Percentiles rank a stretch among this genome's conserved stretches.
Conservation (phyloP, 176 grass and related monocot genomes). For the Bonia amplexicaulis region DNA sequence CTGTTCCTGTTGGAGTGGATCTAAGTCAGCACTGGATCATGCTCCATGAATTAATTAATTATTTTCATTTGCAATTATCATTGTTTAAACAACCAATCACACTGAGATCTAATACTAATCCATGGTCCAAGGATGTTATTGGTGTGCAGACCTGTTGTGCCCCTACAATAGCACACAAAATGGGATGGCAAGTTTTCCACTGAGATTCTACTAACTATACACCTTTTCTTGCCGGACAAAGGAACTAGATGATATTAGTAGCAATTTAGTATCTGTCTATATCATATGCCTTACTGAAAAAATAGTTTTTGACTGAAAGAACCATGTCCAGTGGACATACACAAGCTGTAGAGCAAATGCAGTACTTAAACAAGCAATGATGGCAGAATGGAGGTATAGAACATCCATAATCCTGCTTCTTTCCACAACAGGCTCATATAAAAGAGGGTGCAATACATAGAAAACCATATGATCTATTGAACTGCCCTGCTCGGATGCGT, state of each 20-base stretch:
- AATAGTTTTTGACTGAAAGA: neutral
- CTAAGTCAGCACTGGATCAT: conserved; percentile 63
- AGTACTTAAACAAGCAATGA: neutral
- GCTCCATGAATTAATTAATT: conserved; percentile 8
- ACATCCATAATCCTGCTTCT: neutral
- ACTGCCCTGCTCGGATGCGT: conserved; percentile 11
- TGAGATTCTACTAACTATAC: neutral
- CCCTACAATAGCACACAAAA: neutral
- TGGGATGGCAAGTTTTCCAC: neutral
- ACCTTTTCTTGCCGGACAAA: neutral
- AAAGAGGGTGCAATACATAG: neutral
- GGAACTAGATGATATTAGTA: neutral
- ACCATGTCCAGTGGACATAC: neutral
- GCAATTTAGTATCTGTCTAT: neutral
- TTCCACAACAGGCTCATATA: neutral
- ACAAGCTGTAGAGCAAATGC: neutral
- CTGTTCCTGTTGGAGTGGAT: conserved; percentile 42
- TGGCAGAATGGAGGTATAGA: neutral
- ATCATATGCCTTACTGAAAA: neutral
- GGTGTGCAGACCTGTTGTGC: neutral
- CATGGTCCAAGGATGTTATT: conserved; percentile 26
- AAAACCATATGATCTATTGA: conserved; percentile 1
- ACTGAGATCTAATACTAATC: conserved; percentile 1
- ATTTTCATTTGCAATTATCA: neutral
- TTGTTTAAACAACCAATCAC: conserved; percentile 21